Conservation (phyloP, 495 filamentous ascomycete species). For the Penicillium turbatum region DNA sequence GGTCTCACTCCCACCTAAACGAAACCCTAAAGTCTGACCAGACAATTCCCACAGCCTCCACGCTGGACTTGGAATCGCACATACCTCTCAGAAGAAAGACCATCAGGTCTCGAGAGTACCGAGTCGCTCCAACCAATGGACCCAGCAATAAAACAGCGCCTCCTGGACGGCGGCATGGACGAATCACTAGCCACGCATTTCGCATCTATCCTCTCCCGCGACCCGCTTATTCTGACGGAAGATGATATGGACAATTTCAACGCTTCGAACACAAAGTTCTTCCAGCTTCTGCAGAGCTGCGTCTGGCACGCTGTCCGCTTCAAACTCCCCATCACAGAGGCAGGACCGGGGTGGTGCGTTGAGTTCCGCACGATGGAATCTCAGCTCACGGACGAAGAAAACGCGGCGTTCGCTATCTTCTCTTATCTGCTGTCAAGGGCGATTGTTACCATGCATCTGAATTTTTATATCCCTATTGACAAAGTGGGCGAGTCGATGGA, state of each 20-base stretch:
- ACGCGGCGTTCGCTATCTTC: slow-evolving; percentile 2
- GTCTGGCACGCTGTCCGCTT: slow-evolving; percentile 63
- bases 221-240: slow-evolving; percentile 80
- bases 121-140: slow-evolving; percentile 81
- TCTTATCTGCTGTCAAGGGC: neutral
- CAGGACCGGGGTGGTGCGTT: neutral
- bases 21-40: slow-evolving; percentile 59
- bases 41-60: slow-evolving; percentile 3
- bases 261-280: slow-evolving; percentile 72
- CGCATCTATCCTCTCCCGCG: slow-evolving; percentile 85
- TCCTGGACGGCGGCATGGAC: slow-evolving; percentile 87
- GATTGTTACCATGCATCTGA: neutral
- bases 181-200: slow-evolving; percentile 84
- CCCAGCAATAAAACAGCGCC: slow-evolving; percentile 61
- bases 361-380: slow-evolving; percentile 4
- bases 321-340: neutral
- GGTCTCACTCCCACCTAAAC: slow-evolving; percentile 60
- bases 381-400: neutral
- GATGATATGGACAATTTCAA: slow-evolving; percentile 76
- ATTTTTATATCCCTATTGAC: slow-evolving; percentile 72
- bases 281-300: slow-evolving; percentile 84
- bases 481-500: slow-evolving; percentile 74
- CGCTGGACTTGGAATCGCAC: slow-evolving; percentile 85
- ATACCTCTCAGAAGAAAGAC: slow-evolving; percentile 79
- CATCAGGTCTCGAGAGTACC: slow-evolving; percentile 45